Evolutionary conservation across 768 basidiomycete species (phyloP).

Genomic region (Podaxis sp.): DNA sequence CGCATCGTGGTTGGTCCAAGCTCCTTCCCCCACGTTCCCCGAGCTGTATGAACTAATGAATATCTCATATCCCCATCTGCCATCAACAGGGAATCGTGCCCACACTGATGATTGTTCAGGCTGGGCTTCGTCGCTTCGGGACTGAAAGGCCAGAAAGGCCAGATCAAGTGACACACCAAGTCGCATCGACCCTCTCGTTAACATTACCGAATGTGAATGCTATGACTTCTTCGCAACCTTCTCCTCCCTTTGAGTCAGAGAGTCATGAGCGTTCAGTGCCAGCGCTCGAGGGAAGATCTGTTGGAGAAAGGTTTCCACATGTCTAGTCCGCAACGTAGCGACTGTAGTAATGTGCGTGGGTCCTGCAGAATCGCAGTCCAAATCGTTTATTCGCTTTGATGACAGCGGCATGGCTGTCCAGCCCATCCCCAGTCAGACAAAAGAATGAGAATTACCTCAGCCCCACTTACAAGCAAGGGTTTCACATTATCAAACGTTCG

Average conservation of each 20-base stretch:
- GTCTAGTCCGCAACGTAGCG: not conserved
- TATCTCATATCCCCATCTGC: not conserved
- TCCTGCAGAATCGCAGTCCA: too few species aligned
- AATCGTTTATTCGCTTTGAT: too few species aligned
- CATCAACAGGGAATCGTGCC: not conserved
- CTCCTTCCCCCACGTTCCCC: not conserved
- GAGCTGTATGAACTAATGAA: not conserved
- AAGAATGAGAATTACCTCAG: too few species aligned
- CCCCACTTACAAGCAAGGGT: too few species aligned
- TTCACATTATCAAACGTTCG: too few species aligned
- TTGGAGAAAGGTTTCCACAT: not conserved
- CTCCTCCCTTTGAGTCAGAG: not conserved
- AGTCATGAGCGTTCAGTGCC: not conserved
- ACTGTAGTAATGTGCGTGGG: too few species aligned
- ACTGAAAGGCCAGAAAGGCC: not conserved
- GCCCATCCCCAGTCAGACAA: too few species aligned
- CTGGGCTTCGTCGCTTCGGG: not conserved
- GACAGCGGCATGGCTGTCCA: too few species aligned
- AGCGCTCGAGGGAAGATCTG: not conserved
- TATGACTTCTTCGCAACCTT: not conserved
- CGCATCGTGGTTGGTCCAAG: not conserved
- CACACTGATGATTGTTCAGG: not conserved
- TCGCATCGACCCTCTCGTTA: not conserved
- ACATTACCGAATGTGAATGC: not conserved
- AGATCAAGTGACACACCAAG: not conserved